Conservation (phyloP, 352 stramenopile genomes). For the Pythium vanterpoolii region DNA sequence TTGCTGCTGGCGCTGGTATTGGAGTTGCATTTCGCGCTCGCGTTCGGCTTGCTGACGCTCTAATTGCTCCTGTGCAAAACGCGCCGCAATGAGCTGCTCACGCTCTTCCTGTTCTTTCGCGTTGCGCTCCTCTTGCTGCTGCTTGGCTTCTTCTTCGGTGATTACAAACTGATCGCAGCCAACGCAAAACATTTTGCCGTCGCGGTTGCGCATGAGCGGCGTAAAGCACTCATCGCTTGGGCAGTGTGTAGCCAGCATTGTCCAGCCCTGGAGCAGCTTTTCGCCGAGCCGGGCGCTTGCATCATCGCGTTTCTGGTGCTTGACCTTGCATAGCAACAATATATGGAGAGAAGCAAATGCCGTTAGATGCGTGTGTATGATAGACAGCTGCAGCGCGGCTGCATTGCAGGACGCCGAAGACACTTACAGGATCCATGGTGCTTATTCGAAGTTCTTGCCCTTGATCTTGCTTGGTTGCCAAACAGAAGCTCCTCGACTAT, state of each 20-base stretch:
- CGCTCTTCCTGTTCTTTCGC: conserved; percentile 22
- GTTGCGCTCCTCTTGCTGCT: conserved; percentile 45
- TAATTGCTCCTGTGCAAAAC: conserved; percentile 30
- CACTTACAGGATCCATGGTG: background rate
- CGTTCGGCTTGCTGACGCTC: conserved; percentile 22
- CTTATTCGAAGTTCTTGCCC: background rate
- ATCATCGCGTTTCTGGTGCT: conserved; percentile 70
- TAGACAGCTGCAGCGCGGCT: background rate
- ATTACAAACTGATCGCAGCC: conserved; percentile 72
- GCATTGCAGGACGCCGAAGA: background rate
- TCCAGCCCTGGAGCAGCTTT: conserved; percentile 85
- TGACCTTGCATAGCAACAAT: conserved; percentile 22
- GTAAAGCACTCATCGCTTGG: conserved; percentile 70
- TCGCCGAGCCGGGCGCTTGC: conserved; percentile 70
- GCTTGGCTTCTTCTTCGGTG: conserved; percentile 64
- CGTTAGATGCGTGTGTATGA: background rate
- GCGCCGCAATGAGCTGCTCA: conserved; percentile 24
- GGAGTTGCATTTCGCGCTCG: conserved; percentile 20
- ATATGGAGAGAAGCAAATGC: background rate
- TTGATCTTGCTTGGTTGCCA: background rate
- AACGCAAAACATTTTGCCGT: conserved; percentile 80
- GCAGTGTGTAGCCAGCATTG: conserved; percentile 66
- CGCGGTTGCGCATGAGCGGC: conserved; percentile 73
- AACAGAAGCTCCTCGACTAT: conserved; percentile 5
- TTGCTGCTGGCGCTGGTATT: conserved; percentile 21